Conservation (phyloP, 148 eudicot species). For the Rhododendron henanense region DNA sequence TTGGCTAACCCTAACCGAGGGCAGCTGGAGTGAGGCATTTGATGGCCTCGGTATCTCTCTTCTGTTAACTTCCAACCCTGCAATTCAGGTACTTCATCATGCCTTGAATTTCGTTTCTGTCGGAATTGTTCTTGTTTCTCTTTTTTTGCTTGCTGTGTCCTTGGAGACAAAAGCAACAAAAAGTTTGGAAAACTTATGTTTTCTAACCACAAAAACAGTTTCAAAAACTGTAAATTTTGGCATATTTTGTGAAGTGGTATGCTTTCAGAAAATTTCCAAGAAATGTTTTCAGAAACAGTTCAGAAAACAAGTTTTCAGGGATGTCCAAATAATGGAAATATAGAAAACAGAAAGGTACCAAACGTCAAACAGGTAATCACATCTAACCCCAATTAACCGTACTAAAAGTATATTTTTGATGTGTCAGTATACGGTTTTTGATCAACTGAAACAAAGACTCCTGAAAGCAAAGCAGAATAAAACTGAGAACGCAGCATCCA, state of each 20-base stretch:
- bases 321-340: background rate
- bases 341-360: background rate
- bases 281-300: background rate
- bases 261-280: background rate
- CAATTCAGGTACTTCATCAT: constrained; percentile 35
- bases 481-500: constrained; percentile 17
- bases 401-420: constrained; percentile 8
- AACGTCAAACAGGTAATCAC: background rate
- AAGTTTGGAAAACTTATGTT: background rate
- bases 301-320: background rate
- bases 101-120: background rate
- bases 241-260: background rate
- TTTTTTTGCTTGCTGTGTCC: background rate
- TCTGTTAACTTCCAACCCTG: constrained; percentile 46
- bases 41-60: constrained; percentile 52
- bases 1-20: constrained; percentile 39
- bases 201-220: background rate
- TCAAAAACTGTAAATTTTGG: background rate
- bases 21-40: constrained; percentile 47
- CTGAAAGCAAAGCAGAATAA: constrained; percentile 18
- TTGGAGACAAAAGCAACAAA: background rate
- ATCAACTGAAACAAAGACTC: constrained; percentile 40
- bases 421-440: constrained; percentile 48
- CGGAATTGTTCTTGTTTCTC: background rate
- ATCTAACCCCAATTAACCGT: background rate